Evolutionary conservation across 2,329 filamentous ascomycete species (phyloP).

Genomic region (Cylindrodendrum hubeiense): DNA sequence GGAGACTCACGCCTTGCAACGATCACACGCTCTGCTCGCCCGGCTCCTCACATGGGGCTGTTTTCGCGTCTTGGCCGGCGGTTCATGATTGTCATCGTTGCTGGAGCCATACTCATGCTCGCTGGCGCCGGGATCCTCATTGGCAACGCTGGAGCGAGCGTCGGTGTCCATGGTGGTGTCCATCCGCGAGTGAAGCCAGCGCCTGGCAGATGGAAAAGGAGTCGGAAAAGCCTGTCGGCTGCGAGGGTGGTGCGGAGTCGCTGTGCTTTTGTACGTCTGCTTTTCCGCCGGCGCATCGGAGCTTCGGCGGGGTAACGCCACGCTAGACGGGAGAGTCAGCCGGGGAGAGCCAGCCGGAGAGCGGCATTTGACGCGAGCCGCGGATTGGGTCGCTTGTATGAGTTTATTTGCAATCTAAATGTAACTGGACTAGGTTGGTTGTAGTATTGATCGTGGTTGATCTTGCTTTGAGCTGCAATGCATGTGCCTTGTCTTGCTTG

Average conservation of each 20-base stretch:
- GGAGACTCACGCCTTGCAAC: slow-evolving; percentile 39
- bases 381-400: not conserved
- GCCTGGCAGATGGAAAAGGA: not conserved
- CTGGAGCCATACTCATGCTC: not conserved
- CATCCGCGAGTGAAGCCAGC: not conserved
- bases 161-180: not conserved
- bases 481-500: too few species aligned
- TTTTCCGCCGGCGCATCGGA: slow-evolving; percentile 21
- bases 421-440: too few species aligned
- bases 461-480: not conserved
- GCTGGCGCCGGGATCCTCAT: not conserved
- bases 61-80: slow-evolving; percentile 14
- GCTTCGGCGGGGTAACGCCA: slow-evolving; percentile 1
- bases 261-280: not conserved
- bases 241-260: slow-evolving; percentile 7
- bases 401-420: too few species aligned
- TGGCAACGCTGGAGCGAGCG: not conserved
- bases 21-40: slow-evolving; percentile 41
- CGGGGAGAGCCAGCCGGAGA: not conserved
- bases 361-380: not conserved
- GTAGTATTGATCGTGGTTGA: not conserved
- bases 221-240: slow-evolving; percentile 3
- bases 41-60: slow-evolving; percentile 19
- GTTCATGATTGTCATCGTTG: not conserved
- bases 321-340: not conserved